Evolutionary conservation across 164 flowering plant species (phyloP), one percentile per base, ranked within the genome.

Genomic region (Stephania japonica): DNA sequence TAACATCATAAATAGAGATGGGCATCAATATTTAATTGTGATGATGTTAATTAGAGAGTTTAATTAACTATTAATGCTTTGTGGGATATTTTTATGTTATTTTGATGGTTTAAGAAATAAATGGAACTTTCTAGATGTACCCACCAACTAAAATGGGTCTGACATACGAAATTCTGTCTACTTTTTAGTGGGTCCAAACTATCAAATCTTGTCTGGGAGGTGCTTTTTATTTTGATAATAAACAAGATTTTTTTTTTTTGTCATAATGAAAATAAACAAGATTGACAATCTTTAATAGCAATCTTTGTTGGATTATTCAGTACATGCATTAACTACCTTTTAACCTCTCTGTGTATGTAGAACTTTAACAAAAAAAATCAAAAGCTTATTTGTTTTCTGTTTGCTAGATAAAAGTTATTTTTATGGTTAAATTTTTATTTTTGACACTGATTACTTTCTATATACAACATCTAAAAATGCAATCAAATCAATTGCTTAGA

Each of bases 111-210:
- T 56, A 56, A 56, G 62, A 56, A 56, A 56, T 56, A 16, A 56
- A 56, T 56, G 62, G 62, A 56, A 56, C 62, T 56, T 56, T 56
- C 62, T 56, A 56, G 1, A 56, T 56, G 62, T 56, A 56, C 62
- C 62, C 62, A 56, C 62, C 62, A 56, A 56, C 62, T 13, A 56
- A 14, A 56, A 56, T 56, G 62, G 62, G 62, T 56, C 62, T 56
- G 62, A 56, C 62, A 56, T 16, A 56, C 16, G 21, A 56, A 56
- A 16, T 56, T 56, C 62, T 16, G 62, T 56, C 62, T 56, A 16
- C 62, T 56, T 56, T 56, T 56, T 56, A 5, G 62, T 56, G 62
- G 62, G 62, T 56, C 62, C 62, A 56, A n/a, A 19, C 62, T 19
- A 56, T 56, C 62, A 16, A 56, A 56, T 56, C 62, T 16, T 56